phyloP scores from a whole-genome alignment of 768 basidiomycete species.

The Suillus ampliporus region DNA sequence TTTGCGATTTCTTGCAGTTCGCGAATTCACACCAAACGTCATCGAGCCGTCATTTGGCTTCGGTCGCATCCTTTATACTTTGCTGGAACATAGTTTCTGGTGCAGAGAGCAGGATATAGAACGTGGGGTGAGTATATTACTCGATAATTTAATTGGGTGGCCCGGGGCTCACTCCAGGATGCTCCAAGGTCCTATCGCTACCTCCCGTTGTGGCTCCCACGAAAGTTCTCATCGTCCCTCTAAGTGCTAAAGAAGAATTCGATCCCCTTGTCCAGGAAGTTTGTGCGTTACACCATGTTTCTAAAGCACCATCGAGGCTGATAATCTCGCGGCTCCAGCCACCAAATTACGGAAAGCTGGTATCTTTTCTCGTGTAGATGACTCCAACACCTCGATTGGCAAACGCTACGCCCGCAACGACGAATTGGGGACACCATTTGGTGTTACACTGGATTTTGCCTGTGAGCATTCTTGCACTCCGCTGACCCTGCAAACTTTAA shows the following conservation, averaged over 20 bases:
- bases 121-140: constrained; percentile 70
- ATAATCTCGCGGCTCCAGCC: constrained; percentile 59
- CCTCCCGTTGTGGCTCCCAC: constrained; percentile 92
- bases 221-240: constrained; percentile 94
- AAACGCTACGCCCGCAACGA: constrained; percentile 98
- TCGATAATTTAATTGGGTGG: not conserved
- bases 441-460: constrained; percentile 95
- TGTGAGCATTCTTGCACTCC: constrained; percentile 49
- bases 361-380: constrained; percentile 92
- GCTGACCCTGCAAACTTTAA: constrained; percentile 11
- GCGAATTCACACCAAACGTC: constrained; percentile 96
- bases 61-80: constrained; percentile 91
- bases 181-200: constrained; percentile 80
- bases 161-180: not conserved
- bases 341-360: constrained; percentile 86
- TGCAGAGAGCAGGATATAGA: constrained; percentile 89
- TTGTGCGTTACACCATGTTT: constrained; percentile 62
- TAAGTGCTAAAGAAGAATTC: constrained; percentile 86
- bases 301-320: not conserved
- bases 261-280: constrained; percentile 85
- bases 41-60: constrained; percentile 99
- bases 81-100: constrained; percentile 98
- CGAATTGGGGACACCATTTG: constrained; percentile 97
- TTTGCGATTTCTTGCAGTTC: constrained; percentile 55
- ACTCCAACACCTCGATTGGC: constrained; percentile 93